Evolutionary conservation across 148 eudicot genomes (phyloP).

Genomic region (Heliamphora exappendiculata): DNA sequence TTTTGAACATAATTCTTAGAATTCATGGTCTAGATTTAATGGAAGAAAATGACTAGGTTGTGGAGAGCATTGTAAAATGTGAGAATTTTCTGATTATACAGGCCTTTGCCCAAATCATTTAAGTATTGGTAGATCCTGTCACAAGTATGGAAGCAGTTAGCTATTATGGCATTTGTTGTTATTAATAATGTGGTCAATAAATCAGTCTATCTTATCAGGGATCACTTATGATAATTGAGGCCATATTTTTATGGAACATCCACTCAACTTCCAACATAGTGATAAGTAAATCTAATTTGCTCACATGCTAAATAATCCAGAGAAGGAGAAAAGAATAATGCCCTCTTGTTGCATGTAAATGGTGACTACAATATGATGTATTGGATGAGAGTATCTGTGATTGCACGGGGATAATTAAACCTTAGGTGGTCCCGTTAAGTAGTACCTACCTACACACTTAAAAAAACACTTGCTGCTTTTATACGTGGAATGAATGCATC

Average conservation of each 20-base stretch:
- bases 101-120: background rate
- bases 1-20: background rate
- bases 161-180: background rate
- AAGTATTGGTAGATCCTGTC: background rate
- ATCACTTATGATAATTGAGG: too few relatives aligned
- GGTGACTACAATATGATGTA: too few relatives aligned
- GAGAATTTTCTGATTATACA: background rate
- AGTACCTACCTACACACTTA: background rate
- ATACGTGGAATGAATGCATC: background rate
- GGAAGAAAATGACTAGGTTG: background rate
- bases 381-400: background rate
- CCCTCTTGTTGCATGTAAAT: too few relatives aligned
- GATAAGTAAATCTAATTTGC: background rate
- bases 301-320: background rate
- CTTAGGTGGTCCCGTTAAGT: background rate
- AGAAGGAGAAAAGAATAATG: too few relatives aligned
- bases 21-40: background rate
- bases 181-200: too few relatives aligned
- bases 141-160: background rate
- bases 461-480: background rate
- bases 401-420: background rate
- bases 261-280: background rate
- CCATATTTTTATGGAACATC: background rate
- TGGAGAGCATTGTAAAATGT: background rate
- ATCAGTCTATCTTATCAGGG: too few relatives aligned